Evolutionary conservation across 1,139 yeast species (phyloP).

Genomic region (Debaryomycetaceae sp.): DNA sequence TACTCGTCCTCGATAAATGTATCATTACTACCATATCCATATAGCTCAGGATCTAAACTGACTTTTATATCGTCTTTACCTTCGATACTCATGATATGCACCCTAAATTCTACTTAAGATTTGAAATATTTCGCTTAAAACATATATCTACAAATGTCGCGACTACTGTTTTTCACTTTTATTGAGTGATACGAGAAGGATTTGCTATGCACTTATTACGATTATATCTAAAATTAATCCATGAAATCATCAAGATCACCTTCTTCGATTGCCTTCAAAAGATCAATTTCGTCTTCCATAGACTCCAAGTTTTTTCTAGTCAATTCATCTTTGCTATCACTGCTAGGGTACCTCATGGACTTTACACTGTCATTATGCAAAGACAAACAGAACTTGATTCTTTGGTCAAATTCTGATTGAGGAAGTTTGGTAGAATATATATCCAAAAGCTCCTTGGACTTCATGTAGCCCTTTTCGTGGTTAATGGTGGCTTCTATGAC

Average conservation of each 20-base stretch:
- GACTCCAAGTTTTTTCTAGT: slow-evolving; percentile 27
- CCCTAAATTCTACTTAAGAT: not conserved
- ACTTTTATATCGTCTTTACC: slow-evolving; percentile 1
- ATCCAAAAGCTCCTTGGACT: slow-evolving; percentile 81
- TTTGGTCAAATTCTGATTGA: slow-evolving; percentile 83
- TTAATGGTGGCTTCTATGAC: slow-evolving; percentile 94
- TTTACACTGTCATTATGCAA: slow-evolving; percentile 91
- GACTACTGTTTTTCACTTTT: not conserved
- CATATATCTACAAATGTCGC: slow-evolving; percentile 5
- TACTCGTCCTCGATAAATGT: slow-evolving; percentile 42
- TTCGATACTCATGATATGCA: slow-evolving; percentile 1
- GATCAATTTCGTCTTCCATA: slow-evolving; percentile 43
- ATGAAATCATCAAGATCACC: slow-evolving; percentile 50
- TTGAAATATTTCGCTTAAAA: not conserved
- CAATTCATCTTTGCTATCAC: slow-evolving; percentile 29
- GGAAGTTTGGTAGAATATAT: slow-evolving; percentile 87
- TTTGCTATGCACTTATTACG: not conserved
- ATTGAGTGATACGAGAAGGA: slow-evolving; percentile 5
- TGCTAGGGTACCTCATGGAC: slow-evolving; percentile 86
- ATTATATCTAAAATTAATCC: slow-evolving; percentile 25
- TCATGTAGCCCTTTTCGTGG: slow-evolving; percentile 90
- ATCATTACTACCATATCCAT: slow-evolving; percentile 30
- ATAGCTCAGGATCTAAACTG: slow-evolving; percentile 22
- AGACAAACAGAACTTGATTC: slow-evolving; percentile 87
- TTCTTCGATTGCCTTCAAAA: slow-evolving; percentile 47